Percentiles rank a stretch among this genome's conserved stretches.
These are phyloP conservation scores for Dillenia turbinata DNA, from an alignment of 164 flowering plant species.

Conservation along the genomic window DNA sequence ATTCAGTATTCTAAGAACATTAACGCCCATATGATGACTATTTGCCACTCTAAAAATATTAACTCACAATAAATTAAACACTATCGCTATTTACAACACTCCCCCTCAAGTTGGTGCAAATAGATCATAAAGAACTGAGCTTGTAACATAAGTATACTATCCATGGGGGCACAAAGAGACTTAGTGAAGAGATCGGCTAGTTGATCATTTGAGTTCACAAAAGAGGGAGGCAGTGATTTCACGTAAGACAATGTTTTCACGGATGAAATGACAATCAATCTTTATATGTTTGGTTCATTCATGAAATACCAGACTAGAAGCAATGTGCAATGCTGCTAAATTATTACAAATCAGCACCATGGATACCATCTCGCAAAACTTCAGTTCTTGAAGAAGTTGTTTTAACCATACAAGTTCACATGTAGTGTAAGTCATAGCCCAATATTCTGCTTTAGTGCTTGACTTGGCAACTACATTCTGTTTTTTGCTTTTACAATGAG, in stretches of 20 bases:
- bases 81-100: background rate
- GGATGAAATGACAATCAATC: too few species aligned
- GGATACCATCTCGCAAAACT: too few species aligned
- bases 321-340: background rate
- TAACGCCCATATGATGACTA: too few species aligned
- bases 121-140: background rate
- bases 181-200: background rate
- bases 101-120: background rate
- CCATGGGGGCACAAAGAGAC: background rate
- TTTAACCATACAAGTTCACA: background rate
- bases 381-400: too few species aligned
- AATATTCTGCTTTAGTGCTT: background rate
- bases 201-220: background rate
- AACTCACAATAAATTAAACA: too few species aligned
- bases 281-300: background rate
- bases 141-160: background rate
- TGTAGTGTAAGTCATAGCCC: background rate
- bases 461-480: background rate
- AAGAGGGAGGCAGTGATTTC: background rate
- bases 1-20: too few species aligned
- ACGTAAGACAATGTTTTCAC: background rate
- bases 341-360: background rate
- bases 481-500: background rate
- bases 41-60: too few species aligned
- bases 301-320: background rate